Evolutionary conservation across 345 rosid genomes (phyloP).

Genomic region (Syzygium jambos): DNA sequence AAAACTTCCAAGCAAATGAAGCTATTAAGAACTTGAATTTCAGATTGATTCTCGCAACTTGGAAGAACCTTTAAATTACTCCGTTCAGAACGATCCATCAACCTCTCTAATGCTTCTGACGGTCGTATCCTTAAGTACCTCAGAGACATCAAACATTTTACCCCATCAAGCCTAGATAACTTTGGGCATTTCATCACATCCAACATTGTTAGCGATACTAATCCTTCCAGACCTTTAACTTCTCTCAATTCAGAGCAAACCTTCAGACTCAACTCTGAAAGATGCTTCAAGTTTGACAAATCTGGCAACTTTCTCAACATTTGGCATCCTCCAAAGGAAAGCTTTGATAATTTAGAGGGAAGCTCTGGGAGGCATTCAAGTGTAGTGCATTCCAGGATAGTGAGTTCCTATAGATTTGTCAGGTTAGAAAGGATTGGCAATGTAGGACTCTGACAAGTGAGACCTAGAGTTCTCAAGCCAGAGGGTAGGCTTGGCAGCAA

Average conservation of each 20-base stretch:
- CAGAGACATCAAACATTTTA: not conserved
- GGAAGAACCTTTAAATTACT: not conserved
- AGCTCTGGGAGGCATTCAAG: not conserved
- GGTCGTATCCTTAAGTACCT: rapidly evolving
- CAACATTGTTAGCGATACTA: not conserved
- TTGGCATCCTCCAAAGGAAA: not conserved
- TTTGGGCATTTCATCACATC: not conserved
- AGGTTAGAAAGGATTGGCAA: not conserved
- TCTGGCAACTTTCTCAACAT: not conserved
- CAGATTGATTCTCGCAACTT: not conserved
- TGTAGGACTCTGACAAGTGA: not conserved
- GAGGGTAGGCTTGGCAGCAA: not conserved
- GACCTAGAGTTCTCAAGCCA: not conserved
- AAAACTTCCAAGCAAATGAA: not conserved
- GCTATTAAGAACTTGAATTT: not conserved
- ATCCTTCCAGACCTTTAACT: not conserved
- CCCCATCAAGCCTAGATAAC: not conserved
- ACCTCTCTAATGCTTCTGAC: not conserved
- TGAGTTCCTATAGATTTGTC: not conserved
- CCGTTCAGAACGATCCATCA: not conserved
- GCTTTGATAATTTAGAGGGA: not conserved
- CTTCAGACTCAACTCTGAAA: not conserved
- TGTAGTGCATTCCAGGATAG: not conserved
- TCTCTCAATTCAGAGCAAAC: not conserved
- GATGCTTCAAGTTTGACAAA: not conserved